Evolutionary conservation across 2,329 filamentous ascomycete genomes (phyloP).

Genomic region (Hymenoscyphus albidus): DNA sequence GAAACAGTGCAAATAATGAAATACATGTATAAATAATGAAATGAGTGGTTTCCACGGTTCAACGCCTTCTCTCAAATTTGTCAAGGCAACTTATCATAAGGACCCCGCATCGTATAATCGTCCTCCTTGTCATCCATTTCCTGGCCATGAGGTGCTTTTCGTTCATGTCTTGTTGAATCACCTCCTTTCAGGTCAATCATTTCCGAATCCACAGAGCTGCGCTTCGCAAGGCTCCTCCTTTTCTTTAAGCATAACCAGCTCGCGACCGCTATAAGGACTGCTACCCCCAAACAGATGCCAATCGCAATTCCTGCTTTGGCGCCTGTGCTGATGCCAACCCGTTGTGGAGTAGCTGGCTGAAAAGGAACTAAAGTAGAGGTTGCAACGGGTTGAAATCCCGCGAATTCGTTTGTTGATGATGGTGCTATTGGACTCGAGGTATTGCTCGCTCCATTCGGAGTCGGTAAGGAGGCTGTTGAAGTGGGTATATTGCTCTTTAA

Average conservation of each 20-base stretch:
- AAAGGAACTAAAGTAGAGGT: neutral
- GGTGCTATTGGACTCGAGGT: neutral
- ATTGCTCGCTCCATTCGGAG: neutral
- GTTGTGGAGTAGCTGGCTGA: neutral
- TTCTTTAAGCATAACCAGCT: neutral
- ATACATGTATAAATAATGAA: too few relatives aligned
- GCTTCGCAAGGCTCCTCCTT: neutral
- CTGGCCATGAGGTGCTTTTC: neutral
- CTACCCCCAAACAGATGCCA: neutral
- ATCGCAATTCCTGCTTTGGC: neutral
- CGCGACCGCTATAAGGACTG: neutral
- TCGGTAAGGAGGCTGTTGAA: neutral
- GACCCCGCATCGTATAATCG: neutral
- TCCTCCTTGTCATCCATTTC: neutral
- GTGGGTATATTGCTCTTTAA: neutral
- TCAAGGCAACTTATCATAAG: neutral
- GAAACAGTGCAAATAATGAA: too few relatives aligned
- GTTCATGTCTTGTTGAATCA: neutral
- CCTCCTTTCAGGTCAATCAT: neutral
- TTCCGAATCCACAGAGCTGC: neutral
- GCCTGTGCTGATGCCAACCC: neutral
- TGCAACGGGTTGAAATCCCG: neutral
- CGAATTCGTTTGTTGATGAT: neutral
- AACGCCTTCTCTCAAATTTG: neutral
- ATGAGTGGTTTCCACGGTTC: too few relatives aligned